Evolutionary conservation across 352 stramenopile species (phyloP).

Genomic region (Phytophthora sansomeana): DNA sequence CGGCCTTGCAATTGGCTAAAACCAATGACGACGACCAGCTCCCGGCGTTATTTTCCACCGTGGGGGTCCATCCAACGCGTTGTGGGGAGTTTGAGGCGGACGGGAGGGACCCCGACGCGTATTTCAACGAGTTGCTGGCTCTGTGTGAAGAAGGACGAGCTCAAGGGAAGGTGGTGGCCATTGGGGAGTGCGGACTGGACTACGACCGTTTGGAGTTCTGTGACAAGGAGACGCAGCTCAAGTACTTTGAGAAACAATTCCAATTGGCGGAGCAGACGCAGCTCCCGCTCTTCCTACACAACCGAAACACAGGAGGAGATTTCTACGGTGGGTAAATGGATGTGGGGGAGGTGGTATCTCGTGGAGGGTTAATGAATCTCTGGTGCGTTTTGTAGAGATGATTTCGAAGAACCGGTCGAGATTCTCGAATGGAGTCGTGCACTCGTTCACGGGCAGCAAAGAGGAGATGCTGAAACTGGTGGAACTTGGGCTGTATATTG

Average conservation of each 20-base stretch:
- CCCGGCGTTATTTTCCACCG: slow-evolving; percentile 65
- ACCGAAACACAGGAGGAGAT: slow-evolving; percentile 94
- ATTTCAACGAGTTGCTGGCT: slow-evolving; percentile 68
- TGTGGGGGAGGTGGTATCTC: not conserved
- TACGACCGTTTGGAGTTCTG: slow-evolving; percentile 98
- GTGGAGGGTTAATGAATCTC: not conserved
- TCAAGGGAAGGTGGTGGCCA: slow-evolving; percentile 88
- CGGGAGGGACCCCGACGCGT: slow-evolving; percentile 60
- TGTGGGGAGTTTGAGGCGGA: slow-evolving; percentile 88
- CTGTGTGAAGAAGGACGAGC: slow-evolving; percentile 63
- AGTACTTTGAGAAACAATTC: slow-evolving; percentile 95
- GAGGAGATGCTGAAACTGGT: slow-evolving; percentile 94
- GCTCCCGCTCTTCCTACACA: slow-evolving; percentile 97
- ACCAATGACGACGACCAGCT: slow-evolving; percentile 18
- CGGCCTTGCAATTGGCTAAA: slow-evolving; percentile 46
- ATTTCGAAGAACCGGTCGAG: slow-evolving; percentile 70
- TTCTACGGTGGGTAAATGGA: slow-evolving; percentile 76
- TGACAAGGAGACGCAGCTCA: slow-evolving; percentile 88
- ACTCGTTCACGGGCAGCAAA: slow-evolving; percentile 95
- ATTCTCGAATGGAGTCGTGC: slow-evolving; percentile 93
- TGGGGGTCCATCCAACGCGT: slow-evolving; percentile 93
- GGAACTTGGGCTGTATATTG: slow-evolving; percentile 95
- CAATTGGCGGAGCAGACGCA: slow-evolving; percentile 81
- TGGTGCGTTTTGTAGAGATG: slow-evolving; percentile 55
- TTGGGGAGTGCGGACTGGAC: slow-evolving; percentile 97